A percentile compares a stretch with the other conserved stretches of the same genome.
Evolutionary conservation across 108 stramenopile genomes (phyloP).

Genomic region (Fragilaria crotonensis): DNA sequence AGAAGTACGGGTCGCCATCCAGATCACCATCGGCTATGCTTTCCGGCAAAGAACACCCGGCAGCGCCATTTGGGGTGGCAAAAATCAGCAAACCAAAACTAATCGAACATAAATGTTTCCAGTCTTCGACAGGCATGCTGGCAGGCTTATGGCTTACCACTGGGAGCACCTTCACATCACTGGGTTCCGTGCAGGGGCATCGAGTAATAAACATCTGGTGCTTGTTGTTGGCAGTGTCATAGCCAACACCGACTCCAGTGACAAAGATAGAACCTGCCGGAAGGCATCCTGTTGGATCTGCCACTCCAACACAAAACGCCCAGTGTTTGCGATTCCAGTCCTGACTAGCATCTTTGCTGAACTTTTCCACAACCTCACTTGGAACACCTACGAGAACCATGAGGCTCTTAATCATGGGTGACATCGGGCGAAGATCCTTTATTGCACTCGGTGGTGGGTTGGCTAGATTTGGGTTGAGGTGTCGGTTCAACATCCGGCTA

Average conservation of each 20-base stretch:
- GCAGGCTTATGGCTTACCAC: slow-evolving; percentile 8
- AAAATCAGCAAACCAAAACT: slow-evolving; percentile 29
- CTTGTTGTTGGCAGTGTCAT: background rate
- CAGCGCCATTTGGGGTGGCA: slow-evolving; percentile 5
- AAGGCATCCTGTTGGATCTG: slow-evolving; percentile 25
- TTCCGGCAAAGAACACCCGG: slow-evolving; percentile 12
- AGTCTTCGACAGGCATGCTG: slow-evolving; percentile 5
- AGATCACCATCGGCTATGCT: slow-evolving; percentile 28
- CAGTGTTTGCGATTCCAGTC: background rate
- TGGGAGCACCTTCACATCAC: slow-evolving; percentile 11
- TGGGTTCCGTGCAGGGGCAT: slow-evolving; percentile 20
- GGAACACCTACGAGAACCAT: background rate
- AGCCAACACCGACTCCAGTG: slow-evolving; percentile 12
- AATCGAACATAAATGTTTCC: slow-evolving; percentile 6
- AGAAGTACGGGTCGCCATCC: slow-evolving; percentile 32
- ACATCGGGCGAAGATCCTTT: background rate
- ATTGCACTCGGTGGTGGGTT: background rate
- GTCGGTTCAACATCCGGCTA: background rate
- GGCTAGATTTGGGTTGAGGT: background rate
- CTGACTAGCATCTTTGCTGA: background rate
- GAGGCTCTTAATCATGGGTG: background rate
- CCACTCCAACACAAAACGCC: slow-evolving; percentile 20
- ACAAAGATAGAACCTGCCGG: slow-evolving; percentile 19
- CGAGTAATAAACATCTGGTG: slow-evolving; percentile 20
- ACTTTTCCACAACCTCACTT: background rate